These are phyloP conservation scores for Carex myosuroides DNA, from an alignment of 176 grass and related monocot genomes.

Conservation along the genomic window DNA sequence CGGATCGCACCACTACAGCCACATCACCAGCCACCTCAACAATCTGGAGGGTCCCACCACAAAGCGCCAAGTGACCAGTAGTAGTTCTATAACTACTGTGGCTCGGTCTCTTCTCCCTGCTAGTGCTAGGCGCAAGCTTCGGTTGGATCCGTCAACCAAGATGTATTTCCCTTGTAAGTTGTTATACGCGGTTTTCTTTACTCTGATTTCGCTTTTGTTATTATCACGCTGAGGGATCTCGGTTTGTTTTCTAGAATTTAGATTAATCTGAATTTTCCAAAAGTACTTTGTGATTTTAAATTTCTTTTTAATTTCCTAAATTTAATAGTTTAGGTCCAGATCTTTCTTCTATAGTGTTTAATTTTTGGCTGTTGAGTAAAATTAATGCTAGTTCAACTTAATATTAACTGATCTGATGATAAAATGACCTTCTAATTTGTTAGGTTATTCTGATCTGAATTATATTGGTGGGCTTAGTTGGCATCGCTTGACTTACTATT, in stretches of 20 bases:
- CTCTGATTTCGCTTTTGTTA: constrained; percentile 2
- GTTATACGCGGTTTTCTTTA: background rate
- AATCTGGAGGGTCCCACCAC: constrained; percentile 8
- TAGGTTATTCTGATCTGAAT: constrained; percentile 5
- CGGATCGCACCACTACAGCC: constrained; percentile 42
- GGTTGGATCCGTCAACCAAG: constrained; percentile 82
- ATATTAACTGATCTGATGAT: background rate
- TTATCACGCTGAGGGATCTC: background rate
- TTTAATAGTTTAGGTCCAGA: background rate
- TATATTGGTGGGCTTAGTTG: background rate
- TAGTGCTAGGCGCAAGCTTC: constrained; percentile 53
- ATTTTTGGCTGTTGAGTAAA: background rate
- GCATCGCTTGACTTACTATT: background rate
- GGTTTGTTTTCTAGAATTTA: background rate
- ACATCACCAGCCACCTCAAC: constrained; percentile 23
- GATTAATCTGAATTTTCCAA: background rate
- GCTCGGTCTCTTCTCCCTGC: constrained; percentile 66
- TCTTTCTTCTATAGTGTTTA: background rate
- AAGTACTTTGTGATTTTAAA: background rate
- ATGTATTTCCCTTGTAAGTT: constrained; percentile 97
- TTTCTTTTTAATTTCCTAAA: background rate
- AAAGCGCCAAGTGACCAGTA: constrained; percentile 10
- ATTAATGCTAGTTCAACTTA: background rate
- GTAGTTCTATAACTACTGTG: constrained; percentile 60
- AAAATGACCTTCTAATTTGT: background rate